Base-by-base conservation (phyloP, 768 basidiomycete species). In the Kockovaella imperatae region DNA sequence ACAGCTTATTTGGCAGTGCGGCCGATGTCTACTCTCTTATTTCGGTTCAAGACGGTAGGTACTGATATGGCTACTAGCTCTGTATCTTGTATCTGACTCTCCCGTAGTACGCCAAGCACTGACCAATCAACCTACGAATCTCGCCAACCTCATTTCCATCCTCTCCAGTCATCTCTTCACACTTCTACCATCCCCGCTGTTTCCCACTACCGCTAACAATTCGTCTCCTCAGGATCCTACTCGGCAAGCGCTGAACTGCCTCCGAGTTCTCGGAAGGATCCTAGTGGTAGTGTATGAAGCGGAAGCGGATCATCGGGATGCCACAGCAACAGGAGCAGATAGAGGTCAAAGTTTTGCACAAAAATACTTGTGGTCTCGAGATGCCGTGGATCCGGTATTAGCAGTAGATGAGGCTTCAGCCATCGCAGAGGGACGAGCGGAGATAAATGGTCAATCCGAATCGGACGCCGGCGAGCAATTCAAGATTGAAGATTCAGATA, bases 21-120 rank as follows among this genome's bases (percentile, higher is more conserved):
- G 86, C 87, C 0, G 88, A 93, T 58, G 87, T 90, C 30, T 90
- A 87, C 72, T 86, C 89, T 14, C 78, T 93, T 42, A 83, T 91
- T 58, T 81, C 85, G 2, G 80, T 86, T 0, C 81, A 87, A 57
- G 87, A 91, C 65, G 79, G 87, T 89, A 74, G 53, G 84, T 74
- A 25, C 23, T 41, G 35, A 20, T 3, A 26, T 51, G 36, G 24
- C 30, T 17, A 38, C 40, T 42, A 29, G 6, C 28, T 31, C 28
- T 11, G 21, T 3, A 38, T 29, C 29, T 34, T 21, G 28, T 6
- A 35, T 8, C 39, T 31, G 18, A 28, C 35, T 14, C 11, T 25
- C 23, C 20, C 23, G 5, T 53, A 91, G 88, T 95, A 58, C 82
- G 87, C 29, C 82, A 83, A 53, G 84, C 87, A 15, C 77, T 93